Evolutionary conservation across 2,329 filamentous ascomycete species (phyloP), one percentile per base, ranked within the genome.

Genomic region (Chaetomium sp.): DNA sequence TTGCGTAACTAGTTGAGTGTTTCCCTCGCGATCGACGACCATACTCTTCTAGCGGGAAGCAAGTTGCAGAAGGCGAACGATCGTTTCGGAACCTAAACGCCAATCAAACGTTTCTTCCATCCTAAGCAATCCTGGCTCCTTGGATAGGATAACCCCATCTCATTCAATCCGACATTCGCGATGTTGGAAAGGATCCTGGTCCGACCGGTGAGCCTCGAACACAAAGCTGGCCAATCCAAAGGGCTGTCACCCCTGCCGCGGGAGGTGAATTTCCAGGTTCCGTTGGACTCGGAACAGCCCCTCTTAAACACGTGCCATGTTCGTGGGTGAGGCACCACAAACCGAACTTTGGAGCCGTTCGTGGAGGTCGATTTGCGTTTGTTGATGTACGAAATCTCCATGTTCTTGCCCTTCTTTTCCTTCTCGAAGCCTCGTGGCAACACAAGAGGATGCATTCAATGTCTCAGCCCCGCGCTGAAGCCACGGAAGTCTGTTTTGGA

Each of bases 141-240:
- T 27, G 11, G 19, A 6, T n/a, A 32, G 19, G 7, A 34, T 49
- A n/a, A 42, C 11, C 40, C 4, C 37, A 41, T 33, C 40, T 33
- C 36, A 14, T 34, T 42, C 48, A 36, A 43, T 6, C 5, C 1
- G n/a, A 27, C 19, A 37, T 27, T 33, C 38, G 14, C 11, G 41
- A 19, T n/a, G 34, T 46, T 52, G 50, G 41, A 14, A 43, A 33
- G 7, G 19, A 4, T n/a, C 49, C 14, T 38, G 12, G 43, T 11
- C 27, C 2, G 51, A 53, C 51, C 43, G 51, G 51, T 47, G 51
- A 47, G 34, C 9, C 14, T 38, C 10, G 42, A 43, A 12, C 12
- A 41, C n/a, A 34, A 47, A 32, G 51, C 43, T 43, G 9, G 51
- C 51, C 42, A 52, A 52, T 52, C 42, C 50, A 19, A n/a, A 43